Conservation (phyloP, 306 rosid species). For the Arachis hypogaea region DNA sequence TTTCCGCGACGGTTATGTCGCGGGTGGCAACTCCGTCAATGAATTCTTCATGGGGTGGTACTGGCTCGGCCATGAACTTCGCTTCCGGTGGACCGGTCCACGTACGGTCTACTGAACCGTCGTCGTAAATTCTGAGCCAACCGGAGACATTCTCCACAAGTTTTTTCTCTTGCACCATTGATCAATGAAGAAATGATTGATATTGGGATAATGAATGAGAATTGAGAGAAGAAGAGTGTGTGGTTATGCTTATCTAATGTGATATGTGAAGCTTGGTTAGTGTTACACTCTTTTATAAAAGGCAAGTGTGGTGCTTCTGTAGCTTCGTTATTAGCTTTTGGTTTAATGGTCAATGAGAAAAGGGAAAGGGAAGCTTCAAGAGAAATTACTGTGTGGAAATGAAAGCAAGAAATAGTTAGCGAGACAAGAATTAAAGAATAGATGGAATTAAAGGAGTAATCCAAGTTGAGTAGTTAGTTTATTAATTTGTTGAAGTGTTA, state of each 20-base stretch:
- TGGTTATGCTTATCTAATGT: not conserved
- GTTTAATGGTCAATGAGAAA: not conserved
- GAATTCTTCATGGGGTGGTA: constrained; percentile 53
- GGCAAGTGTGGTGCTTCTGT: not conserved
- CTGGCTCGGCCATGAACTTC: constrained; percentile 57
- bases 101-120: constrained; percentile 68
- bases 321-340: not conserved
- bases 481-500: too few species aligned
- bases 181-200: not conserved
- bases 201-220: too few species aligned
- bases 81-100: constrained; percentile 63
- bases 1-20: constrained; percentile 36
- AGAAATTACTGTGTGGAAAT: too few species aligned
- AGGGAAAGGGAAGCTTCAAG: not conserved
- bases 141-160: constrained; percentile 55
- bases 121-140: constrained; percentile 64
- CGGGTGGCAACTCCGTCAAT: constrained; percentile 51
- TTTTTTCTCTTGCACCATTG: constrained; percentile 46
- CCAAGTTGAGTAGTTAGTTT: too few species aligned
- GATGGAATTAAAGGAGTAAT: too few species aligned
- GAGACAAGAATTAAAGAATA: too few species aligned
- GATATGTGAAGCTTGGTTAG: not conserved
- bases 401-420: too few species aligned
- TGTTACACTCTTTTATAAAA: not conserved
- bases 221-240: too few species aligned